These are phyloP conservation scores for Austroboletus olivaceoglutinosus DNA, from an alignment of 1,284 basidiomycete genomes.

Conservation along the genomic window DNA sequence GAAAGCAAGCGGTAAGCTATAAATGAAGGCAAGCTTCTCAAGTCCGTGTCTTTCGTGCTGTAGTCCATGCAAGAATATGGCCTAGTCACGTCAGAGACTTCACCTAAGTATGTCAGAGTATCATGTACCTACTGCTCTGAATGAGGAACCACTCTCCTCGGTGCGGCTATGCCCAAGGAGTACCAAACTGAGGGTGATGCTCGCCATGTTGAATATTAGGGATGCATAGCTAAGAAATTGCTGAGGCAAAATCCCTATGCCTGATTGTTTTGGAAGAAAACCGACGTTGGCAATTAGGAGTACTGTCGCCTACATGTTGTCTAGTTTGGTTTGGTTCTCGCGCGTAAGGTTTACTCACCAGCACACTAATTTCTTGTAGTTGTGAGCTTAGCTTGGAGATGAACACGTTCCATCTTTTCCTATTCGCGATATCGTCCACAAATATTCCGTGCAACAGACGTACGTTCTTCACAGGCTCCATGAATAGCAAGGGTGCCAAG, in stretches of 20 bases:
- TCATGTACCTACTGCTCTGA: conserved; percentile 33
- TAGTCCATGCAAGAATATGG: conserved; percentile 27
- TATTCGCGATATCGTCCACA: conserved; percentile 33
- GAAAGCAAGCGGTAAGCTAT: conserved; percentile 38
- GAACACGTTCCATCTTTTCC: conserved; percentile 36
- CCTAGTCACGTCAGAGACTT: conserved; percentile 18
- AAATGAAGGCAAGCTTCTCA: conserved; percentile 38
- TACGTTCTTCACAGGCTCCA: conserved; percentile 43
- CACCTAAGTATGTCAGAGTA: not conserved
- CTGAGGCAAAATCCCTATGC: conserved; percentile 18
- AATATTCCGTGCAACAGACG: conserved; percentile 40
- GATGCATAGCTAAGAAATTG: conserved; percentile 42
- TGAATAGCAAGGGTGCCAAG: conserved; percentile 42
- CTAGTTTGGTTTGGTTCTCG: not conserved
- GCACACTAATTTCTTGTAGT: conserved; percentile 35
- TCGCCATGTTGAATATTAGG: conserved; percentile 39
- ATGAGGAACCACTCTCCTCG: conserved; percentile 26
- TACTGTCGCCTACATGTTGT: conserved; percentile 36
- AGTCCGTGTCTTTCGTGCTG: conserved; percentile 30
- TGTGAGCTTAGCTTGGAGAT: conserved; percentile 30
- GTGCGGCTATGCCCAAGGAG: conserved; percentile 39
- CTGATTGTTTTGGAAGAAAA: conserved; percentile 38
- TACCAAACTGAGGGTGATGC: conserved; percentile 40
- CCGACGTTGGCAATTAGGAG: conserved; percentile 42
- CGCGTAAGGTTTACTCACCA: conserved; percentile 22